These are phyloP conservation scores for Aspergillus sp. DNA, from an alignment of 2,329 filamentous ascomycete genomes.

Conservation along the genomic window DNA sequence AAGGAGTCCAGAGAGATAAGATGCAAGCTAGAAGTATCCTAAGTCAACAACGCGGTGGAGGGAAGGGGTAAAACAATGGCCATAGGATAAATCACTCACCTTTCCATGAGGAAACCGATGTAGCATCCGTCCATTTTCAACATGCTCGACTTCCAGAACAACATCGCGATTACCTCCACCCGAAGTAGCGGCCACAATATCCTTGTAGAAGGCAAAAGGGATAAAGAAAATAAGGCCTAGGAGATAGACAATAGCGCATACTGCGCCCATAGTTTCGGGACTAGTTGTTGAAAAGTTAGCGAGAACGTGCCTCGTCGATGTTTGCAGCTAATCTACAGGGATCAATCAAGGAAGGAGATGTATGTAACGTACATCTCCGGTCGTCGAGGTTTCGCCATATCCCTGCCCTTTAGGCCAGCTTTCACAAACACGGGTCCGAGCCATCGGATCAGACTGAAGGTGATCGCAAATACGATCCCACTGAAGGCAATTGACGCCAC, in stretches of 20 bases:
- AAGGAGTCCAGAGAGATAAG: constrained; percentile 90
- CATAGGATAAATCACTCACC: constrained; percentile 48
- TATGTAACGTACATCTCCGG: constrained; percentile 65
- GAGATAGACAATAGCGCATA: constrained; percentile 90
- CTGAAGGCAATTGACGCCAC: constrained; percentile 86
- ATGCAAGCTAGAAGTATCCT: constrained; percentile 67
- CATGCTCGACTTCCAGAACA: constrained; percentile 68
- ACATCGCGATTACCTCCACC: constrained; percentile 90
- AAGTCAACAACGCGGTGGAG: constrained; percentile 3
- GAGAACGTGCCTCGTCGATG: neutral
- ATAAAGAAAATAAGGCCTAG: constrained; percentile 88
- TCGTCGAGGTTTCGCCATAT: constrained; percentile 75
- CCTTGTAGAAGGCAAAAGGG: constrained; percentile 96
- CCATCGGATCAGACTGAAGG: constrained; percentile 88
- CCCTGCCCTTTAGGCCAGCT: constrained; percentile 83
- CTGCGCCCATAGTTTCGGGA: constrained; percentile 93
- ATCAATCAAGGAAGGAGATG: neutral
- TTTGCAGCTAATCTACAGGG: neutral
- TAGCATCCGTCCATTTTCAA: constrained; percentile 79
- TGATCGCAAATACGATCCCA: constrained; percentile 75
- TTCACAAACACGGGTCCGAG: constrained; percentile 85
- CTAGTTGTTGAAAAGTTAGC: constrained; percentile 38
- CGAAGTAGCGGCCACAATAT: constrained; percentile 91
- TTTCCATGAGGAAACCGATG: constrained; percentile 95
- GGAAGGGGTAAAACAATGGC: neutral